Percentiles rank a stretch among this genome's conserved stretches.
Conservation (phyloP, 768 basidiomycete genomes). For the Boletus coccyginus region DNA sequence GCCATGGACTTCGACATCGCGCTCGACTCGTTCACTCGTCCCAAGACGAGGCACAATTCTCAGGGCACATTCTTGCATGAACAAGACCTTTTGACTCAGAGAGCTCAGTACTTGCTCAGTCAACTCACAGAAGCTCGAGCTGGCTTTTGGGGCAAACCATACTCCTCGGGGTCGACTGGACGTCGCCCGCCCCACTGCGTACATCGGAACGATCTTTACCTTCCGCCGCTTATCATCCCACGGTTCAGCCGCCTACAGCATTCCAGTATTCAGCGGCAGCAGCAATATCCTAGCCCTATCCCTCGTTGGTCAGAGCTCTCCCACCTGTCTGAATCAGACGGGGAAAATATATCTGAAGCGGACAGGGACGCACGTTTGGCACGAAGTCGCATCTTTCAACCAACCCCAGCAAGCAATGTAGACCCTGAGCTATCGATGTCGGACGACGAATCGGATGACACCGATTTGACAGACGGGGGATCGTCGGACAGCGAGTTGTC, state of each 20-base stretch:
- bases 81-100: constrained; percentile 69
- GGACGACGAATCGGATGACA: constrained; percentile 79
- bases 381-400: constrained; percentile 55
- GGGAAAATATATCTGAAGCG: constrained; percentile 56
- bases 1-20: constrained; percentile 49
- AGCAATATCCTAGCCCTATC: constrained; percentile 4
- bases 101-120: constrained; percentile 55
- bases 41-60: constrained; percentile 48
- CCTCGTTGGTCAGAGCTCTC: constrained; percentile 23
- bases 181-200: constrained; percentile 9
- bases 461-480: constrained; percentile 56
- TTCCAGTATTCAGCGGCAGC: constrained; percentile 3
- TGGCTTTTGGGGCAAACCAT: not conserved
- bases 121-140: constrained; percentile 21
- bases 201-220: constrained; percentile 52
- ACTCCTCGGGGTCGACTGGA: not conserved
- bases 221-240: constrained; percentile 38
- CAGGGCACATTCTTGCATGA: constrained; percentile 67
- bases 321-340: constrained; percentile 61
- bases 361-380: constrained; percentile 72
- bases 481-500: constrained; percentile 39
- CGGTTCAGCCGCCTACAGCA: constrained; percentile 14
- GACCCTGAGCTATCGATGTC: constrained; percentile 51
- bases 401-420: constrained; percentile 11
- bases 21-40: constrained; percentile 66